Conservation (phyloP, 2,329 filamentous ascomycete species). For the Colletotrichum sp. region DNA sequence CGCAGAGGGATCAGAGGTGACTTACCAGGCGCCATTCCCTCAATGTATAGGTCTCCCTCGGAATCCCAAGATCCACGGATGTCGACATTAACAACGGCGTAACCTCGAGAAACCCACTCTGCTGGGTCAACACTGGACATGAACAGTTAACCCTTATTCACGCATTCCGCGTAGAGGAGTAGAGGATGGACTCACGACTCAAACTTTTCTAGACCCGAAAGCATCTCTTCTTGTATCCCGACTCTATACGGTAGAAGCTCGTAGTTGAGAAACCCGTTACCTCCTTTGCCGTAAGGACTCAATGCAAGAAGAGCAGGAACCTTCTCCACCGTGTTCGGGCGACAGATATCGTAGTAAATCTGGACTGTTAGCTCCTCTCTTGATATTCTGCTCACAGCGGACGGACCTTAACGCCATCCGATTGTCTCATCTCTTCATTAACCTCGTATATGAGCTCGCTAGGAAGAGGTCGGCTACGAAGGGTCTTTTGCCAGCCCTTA, state of each 20-base stretch:
- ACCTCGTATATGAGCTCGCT: neutral
- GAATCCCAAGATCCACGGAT: constrained; percentile 27
- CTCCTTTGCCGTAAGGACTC: constrained; percentile 51
- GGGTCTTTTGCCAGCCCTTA: neutral
- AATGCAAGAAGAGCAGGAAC: constrained; percentile 37
- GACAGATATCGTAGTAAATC: constrained; percentile 48
- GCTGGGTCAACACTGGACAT: constrained; percentile 27
- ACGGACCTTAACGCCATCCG: neutral
- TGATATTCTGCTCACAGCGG: neutral
- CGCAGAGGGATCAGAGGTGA: neutral
- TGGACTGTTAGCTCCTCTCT: neutral
- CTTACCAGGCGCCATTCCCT: neutral
- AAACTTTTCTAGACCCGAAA: constrained; percentile 28
- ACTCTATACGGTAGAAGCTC: constrained; percentile 38
- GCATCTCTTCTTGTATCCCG: constrained; percentile 32
- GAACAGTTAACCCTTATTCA: neutral
- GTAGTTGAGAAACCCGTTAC: constrained; percentile 39
- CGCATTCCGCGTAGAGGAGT: neutral
- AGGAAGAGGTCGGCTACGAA: neutral
- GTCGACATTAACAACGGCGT: constrained; percentile 32
- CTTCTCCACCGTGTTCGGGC: constrained; percentile 35
- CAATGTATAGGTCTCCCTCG: constrained; percentile 23
- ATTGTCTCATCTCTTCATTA: neutral
- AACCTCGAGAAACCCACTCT: constrained; percentile 29
- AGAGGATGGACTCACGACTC: constrained; percentile 21